A percentile compares a stretch with the other conserved stretches of the same genome.
Conservation (phyloP, 2,329 filamentous ascomycete species). For the Emydomyces testavorans region DNA sequence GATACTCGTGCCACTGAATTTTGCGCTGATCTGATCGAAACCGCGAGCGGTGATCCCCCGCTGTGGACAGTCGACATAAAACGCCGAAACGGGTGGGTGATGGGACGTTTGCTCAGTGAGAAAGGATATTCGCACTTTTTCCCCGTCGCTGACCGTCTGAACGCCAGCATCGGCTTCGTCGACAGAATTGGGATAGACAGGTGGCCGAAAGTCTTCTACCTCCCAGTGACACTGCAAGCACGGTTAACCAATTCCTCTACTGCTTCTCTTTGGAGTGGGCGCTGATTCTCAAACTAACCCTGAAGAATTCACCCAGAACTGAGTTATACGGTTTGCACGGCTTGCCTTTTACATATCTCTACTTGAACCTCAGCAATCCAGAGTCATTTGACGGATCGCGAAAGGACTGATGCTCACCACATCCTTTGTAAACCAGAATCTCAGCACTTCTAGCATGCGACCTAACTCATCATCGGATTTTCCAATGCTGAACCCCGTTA, state of each 20-base stretch:
- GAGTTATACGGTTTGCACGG: slow-evolving; percentile 99
- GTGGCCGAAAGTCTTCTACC: slow-evolving; percentile 63
- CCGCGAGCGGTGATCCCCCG: slow-evolving; percentile 78
- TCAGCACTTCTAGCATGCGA: slow-evolving; percentile 85
- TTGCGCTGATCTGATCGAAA: slow-evolving; percentile 92
- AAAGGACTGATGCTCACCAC: slow-evolving; percentile 40
- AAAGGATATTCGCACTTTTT: slow-evolving; percentile 70
- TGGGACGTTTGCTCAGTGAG: slow-evolving; percentile 97
- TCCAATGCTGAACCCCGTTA: slow-evolving; percentile 48
- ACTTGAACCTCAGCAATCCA: slow-evolving; percentile 7
- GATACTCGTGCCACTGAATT: slow-evolving; percentile 92
- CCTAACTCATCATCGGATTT: slow-evolving; percentile 84
- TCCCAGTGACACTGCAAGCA: slow-evolving; percentile 77
- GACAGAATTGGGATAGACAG: slow-evolving; percentile 38
- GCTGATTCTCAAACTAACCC: slow-evolving; percentile 45
- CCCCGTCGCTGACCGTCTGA: slow-evolving; percentile 22
- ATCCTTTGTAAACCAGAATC: slow-evolving; percentile 99
- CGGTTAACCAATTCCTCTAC: slow-evolving; percentile 16
- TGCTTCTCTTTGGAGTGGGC: not conserved
- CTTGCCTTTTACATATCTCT: slow-evolving; percentile 96
- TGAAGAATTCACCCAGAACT: slow-evolving; percentile 91
- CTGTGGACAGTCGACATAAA: slow-evolving; percentile 83
- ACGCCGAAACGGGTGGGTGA: slow-evolving; percentile 93
- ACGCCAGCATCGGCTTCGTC: slow-evolving; percentile 6
- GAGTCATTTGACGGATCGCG: not conserved